These are phyloP conservation scores for Didymella keratinophila DNA, from an alignment of 2,329 filamentous ascomycete species.

Conservation along the genomic window DNA sequence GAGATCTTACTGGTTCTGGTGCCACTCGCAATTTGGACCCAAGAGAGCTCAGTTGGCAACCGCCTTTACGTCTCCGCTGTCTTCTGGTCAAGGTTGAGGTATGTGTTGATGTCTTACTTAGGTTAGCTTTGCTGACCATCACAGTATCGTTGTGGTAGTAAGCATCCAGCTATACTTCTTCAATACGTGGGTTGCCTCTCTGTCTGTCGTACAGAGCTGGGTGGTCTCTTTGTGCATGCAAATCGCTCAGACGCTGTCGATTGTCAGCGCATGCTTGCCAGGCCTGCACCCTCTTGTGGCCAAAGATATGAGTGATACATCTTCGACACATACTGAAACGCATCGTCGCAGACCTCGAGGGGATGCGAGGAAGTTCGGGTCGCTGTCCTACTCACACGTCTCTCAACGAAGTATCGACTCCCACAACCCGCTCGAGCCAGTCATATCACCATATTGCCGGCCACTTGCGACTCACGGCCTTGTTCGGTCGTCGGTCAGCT, in stretches of 20 bases:
- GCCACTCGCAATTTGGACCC: constrained; percentile 41
- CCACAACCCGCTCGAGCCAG: background rate
- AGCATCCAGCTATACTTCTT: constrained; percentile 34
- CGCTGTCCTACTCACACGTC: constrained; percentile 2
- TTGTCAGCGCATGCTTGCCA: constrained; percentile 42
- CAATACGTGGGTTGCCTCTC: constrained; percentile 23
- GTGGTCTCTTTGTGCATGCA: constrained; percentile 33
- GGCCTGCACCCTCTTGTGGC: constrained; percentile 24
- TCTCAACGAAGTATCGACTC: constrained; percentile 5
- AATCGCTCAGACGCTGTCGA: constrained; percentile 40
- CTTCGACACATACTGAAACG: background rate
- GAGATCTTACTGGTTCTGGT: constrained; percentile 38
- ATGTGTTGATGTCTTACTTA: background rate
- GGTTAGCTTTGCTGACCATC: background rate
- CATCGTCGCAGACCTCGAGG: background rate
- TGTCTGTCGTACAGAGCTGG: constrained; percentile 33
- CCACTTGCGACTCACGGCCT: constrained; percentile 42
- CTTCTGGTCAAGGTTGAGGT: constrained; percentile 38
- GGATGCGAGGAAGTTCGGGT: constrained; percentile 8
- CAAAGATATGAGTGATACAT: constrained; percentile 14
- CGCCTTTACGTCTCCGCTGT: constrained; percentile 34
- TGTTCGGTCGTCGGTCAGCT: constrained; percentile 32
- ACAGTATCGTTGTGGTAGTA: constrained; percentile 36
- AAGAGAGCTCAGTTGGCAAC: constrained; percentile 32
- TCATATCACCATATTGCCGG: constrained; percentile 31